Evolutionary conservation across 805 yeast genomes (phyloP).

Genomic region (Starmerella ratchasimensis): DNA sequence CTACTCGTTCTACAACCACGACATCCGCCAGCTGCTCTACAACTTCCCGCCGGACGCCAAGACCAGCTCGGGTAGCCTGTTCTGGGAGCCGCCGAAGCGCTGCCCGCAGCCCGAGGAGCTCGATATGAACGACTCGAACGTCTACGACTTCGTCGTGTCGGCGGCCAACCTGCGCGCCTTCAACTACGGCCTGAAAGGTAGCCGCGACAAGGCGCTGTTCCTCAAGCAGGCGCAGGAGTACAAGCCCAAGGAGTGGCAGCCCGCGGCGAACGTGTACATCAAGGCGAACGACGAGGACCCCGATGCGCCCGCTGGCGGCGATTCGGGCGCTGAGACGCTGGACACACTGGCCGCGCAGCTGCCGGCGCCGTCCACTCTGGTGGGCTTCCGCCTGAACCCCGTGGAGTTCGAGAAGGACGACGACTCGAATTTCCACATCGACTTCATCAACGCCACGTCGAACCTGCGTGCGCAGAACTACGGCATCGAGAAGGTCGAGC

Average conservation of each 20-base stretch:
- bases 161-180: constrained; percentile 86
- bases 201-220: constrained; percentile 34
- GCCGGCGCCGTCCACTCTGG: constrained; percentile 79
- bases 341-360: constrained; percentile 65
- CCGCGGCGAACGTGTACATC: constrained; percentile 62
- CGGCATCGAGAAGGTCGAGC: constrained; percentile 76
- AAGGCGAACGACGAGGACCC: constrained; percentile 88
- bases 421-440: constrained; percentile 91
- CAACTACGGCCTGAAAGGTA: constrained; percentile 80
- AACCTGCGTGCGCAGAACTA: constrained; percentile 91
- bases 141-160: constrained; percentile 68
- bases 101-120: constrained; percentile 80
- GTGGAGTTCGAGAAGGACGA: constrained; percentile 97
- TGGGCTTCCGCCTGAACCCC: constrained; percentile 76
- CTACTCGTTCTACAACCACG: constrained; percentile 71
- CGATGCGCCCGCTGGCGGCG: constrained; percentile 33
- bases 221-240: constrained; percentile 39
- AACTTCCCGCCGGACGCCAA: constrained; percentile 92
- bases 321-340: constrained; percentile 21
- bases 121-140: constrained; percentile 62
- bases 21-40: constrained; percentile 76
- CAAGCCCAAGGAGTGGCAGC: constrained; percentile 51
- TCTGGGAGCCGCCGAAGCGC: constrained; percentile 97
- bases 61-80: constrained; percentile 80
- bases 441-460: constrained; percentile 89